A percentile compares a stretch with the other conserved stretches of the same genome.
Evolutionary conservation across 768 basidiomycete genomes (phyloP).

Genomic region (Trametes meyenii): DNA sequence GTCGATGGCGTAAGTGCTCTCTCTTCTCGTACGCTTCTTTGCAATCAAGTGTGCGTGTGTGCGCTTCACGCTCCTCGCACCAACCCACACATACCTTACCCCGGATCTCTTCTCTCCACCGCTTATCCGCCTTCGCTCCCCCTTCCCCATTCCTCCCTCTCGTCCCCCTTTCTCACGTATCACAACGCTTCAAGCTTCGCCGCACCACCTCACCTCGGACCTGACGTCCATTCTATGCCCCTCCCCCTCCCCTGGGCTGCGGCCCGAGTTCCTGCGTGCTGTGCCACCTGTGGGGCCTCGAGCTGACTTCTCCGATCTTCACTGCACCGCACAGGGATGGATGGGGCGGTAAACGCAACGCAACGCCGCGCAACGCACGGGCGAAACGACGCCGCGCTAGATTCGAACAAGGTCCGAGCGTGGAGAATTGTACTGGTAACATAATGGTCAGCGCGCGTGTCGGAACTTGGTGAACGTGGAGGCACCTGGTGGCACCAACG

Average conservation of each 20-base stretch:
- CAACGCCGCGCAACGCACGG: background rate
- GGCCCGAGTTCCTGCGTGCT: background rate
- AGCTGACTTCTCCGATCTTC: too few relatives aligned
- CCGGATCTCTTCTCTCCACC: background rate
- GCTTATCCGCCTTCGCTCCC: background rate
- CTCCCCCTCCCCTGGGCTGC: background rate
- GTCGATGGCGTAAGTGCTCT: slow-evolving; percentile 63
- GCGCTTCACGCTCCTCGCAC: too few relatives aligned
- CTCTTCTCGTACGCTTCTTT: too few relatives aligned
- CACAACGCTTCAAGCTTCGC: background rate
- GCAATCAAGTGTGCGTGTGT: too few relatives aligned
- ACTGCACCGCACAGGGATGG: slow-evolving; percentile 23
- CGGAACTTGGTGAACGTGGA: too few relatives aligned
- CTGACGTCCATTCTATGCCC: background rate
- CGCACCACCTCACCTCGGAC: background rate
- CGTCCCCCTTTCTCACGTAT: background rate
- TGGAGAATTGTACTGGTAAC: too few relatives aligned
- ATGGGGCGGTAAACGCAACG: slow-evolving; percentile 26
- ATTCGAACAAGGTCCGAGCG: too few relatives aligned
- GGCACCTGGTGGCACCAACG: too few relatives aligned
- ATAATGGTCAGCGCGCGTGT: too few relatives aligned
- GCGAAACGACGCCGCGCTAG: background rate
- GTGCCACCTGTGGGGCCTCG: background rate
- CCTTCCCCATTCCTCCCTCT: background rate
- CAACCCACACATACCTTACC: background rate